Evolutionary conservation across 768 basidiomycete species (phyloP).

Genomic region (Inosperma sp.): DNA sequence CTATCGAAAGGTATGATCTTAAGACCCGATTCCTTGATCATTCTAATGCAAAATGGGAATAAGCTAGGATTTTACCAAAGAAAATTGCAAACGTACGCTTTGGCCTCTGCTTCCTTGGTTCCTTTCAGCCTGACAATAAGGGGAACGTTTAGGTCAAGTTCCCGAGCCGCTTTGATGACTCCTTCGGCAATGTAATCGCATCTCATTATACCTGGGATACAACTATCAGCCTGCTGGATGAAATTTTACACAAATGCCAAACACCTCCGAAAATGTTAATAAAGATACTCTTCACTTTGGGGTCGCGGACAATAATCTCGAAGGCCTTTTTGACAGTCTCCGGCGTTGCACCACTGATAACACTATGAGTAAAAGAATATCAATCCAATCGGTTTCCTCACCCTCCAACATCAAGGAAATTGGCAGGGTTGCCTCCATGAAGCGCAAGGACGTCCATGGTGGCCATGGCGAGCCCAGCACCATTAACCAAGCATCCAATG

Average conservation of each 20-base stretch:
- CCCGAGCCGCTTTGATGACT: slow-evolving; percentile 96
- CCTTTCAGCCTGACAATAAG: slow-evolving; percentile 94
- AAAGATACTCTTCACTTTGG: slow-evolving; percentile 96
- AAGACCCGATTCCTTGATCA: slow-evolving; percentile 89
- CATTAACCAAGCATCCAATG: slow-evolving; percentile 97
- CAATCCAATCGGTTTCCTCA: slow-evolving; percentile 28
- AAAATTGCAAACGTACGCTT: slow-evolving; percentile 59
- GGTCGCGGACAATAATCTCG: slow-evolving; percentile 85
- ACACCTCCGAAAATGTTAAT: slow-evolving; percentile 98
- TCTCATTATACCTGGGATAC: slow-evolving; percentile 81
- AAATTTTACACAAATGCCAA: slow-evolving; percentile 14
- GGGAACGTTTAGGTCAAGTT: slow-evolving; percentile 79
- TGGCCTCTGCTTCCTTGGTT: slow-evolving; percentile 94
- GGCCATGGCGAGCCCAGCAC: slow-evolving; percentile 98
- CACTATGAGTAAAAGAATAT: slow-evolving; percentile 8
- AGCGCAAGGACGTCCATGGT: slow-evolving; percentile 99
- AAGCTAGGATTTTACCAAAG: background rate
- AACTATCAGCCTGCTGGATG: slow-evolving; percentile 1
- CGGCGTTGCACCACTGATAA: slow-evolving; percentile 86
- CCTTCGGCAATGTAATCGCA: slow-evolving; percentile 98
- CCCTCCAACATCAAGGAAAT: slow-evolving; percentile 99
- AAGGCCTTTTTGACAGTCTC: slow-evolving; percentile 99
- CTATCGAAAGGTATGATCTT: slow-evolving; percentile 92
- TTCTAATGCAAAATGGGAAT: slow-evolving; percentile 45
- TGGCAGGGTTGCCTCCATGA: slow-evolving; percentile 95